Conservation (phyloP, 768 basidiomycete genomes). For the Trametes cubensis region DNA sequence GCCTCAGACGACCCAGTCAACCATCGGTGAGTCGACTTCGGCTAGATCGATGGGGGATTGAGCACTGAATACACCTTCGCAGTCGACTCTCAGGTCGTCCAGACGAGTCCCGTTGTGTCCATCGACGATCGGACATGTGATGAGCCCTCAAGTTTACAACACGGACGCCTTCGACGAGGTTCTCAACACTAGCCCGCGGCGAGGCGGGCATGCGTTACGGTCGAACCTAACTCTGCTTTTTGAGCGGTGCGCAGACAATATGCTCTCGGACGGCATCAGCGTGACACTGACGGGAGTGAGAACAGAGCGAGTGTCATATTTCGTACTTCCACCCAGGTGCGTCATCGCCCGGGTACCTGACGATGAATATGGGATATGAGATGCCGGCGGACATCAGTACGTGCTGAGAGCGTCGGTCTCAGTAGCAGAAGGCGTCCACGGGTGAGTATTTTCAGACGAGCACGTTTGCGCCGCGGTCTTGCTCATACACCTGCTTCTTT, state of each 20-base stretch:
- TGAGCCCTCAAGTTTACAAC: background rate
- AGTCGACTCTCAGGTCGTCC: too few species aligned
- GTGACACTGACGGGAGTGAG: background rate
- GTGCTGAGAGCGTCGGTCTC: background rate
- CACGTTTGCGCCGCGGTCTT: constrained; percentile 7
- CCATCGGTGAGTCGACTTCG: too few species aligned
- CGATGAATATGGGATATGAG: background rate
- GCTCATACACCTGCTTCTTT: constrained; percentile 11
- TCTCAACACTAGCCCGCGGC: background rate
- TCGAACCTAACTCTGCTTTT: too few species aligned
- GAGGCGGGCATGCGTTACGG: background rate
- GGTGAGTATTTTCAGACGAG: constrained; percentile 15
- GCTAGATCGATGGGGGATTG: too few species aligned
- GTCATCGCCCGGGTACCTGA: background rate
- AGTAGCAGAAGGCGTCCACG: background rate
- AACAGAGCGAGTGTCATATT: background rate
- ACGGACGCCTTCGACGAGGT: too few species aligned
- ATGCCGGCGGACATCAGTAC: background rate
- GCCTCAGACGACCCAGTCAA: too few species aligned
- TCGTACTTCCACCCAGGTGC: background rate
- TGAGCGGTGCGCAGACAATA: too few species aligned
- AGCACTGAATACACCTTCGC: too few species aligned
- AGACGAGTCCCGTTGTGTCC: background rate
- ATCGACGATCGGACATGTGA: background rate
- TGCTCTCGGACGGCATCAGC: too few species aligned